Percentiles rank a stretch among this genome's conserved stretches.
Conservation (phyloP, 768 basidiomycete genomes). For the Mycena haematopus region DNA sequence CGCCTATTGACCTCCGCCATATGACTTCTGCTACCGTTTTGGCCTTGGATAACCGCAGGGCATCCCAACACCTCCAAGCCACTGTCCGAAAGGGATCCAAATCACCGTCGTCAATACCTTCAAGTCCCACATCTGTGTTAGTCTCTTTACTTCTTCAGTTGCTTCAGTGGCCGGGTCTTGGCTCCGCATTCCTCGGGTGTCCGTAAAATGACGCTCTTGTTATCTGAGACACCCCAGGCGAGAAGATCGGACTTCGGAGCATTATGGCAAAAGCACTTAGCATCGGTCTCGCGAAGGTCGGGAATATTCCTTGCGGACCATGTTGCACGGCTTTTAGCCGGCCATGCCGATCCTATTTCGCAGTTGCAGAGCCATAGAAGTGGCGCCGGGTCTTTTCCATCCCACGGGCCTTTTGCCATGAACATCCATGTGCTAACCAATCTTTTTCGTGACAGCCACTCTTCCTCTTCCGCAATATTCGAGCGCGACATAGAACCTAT, state of each 20-base stretch:
- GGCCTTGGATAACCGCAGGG: slow-evolving; percentile 41
- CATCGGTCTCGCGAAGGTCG: background rate
- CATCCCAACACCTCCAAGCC: slow-evolving; percentile 55
- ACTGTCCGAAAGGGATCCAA: slow-evolving; percentile 60
- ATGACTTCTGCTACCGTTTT: slow-evolving; percentile 59
- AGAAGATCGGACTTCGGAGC: slow-evolving; percentile 12
- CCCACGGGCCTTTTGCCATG: background rate
- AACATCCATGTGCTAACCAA: background rate
- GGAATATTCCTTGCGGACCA: slow-evolving; percentile 1
- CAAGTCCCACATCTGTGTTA: slow-evolving; percentile 80
- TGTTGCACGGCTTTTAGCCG: background rate
- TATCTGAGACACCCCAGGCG: background rate
- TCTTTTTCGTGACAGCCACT: slow-evolving; percentile 49
- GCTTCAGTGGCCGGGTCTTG: background rate
- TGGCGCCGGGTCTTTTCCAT: slow-evolving; percentile 2
- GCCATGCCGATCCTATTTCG: background rate
- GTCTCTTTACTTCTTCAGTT: slow-evolving; percentile 33
- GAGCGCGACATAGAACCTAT: slow-evolving; percentile 87
- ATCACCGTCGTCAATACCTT: slow-evolving; percentile 78
- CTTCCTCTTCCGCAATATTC: slow-evolving; percentile 89
- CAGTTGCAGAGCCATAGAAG: background rate
- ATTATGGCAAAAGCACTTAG: background rate
- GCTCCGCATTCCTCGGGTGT: background rate
- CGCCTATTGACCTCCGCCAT: slow-evolving; percentile 57
- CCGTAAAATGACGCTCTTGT: background rate